Conservation (phyloP, 306 rosid genomes). For the Gillenia trifoliata region DNA sequence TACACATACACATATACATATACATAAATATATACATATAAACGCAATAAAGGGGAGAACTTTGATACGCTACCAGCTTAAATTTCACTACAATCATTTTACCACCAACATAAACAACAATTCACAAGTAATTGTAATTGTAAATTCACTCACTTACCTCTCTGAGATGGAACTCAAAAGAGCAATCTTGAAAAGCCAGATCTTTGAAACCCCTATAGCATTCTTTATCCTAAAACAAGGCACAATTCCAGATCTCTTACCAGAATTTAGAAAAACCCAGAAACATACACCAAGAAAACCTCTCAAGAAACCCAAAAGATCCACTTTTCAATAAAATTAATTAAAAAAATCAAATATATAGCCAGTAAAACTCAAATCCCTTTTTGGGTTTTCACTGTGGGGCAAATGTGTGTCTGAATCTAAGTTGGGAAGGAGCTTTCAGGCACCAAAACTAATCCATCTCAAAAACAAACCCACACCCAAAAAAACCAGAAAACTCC, state of each 20-base stretch:
- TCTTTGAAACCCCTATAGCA: slow-evolving; percentile 46
- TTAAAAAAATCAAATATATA: slow-evolving; percentile 30
- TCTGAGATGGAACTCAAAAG: slow-evolving; percentile 15
- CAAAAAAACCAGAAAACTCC: slow-evolving; percentile 24
- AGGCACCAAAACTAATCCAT: slow-evolving; percentile 33
- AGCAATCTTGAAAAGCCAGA: slow-evolving; percentile 51
- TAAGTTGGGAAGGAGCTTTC: slow-evolving; percentile 71
- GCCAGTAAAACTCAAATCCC: slow-evolving; percentile 3
- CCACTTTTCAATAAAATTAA: slow-evolving; percentile 14
- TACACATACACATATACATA: not conserved
- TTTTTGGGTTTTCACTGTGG: slow-evolving; percentile 10
- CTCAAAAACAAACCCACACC: slow-evolving; percentile 22
- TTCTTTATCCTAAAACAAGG: slow-evolving; percentile 18
- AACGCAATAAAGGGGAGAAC: slow-evolving; percentile 7
- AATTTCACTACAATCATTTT: not conserved
- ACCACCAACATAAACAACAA: slow-evolving; percentile 9
- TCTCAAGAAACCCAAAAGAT: slow-evolving; percentile 17
- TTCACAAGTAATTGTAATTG: not conserved
- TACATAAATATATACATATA: not conserved
- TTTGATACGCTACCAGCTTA: not conserved
- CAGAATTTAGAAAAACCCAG: not conserved
- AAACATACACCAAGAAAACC: slow-evolving; percentile 10
- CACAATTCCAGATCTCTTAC: slow-evolving; percentile 45
- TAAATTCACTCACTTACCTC: slow-evolving; percentile 21
- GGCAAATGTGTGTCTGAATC: slow-evolving; percentile 53